A percentile compares a stretch with the other conserved stretches of the same genome.
These are phyloP conservation scores for Plantago major DNA, from an alignment of 257 asterid genomes.

Conservation along the genomic window DNA sequence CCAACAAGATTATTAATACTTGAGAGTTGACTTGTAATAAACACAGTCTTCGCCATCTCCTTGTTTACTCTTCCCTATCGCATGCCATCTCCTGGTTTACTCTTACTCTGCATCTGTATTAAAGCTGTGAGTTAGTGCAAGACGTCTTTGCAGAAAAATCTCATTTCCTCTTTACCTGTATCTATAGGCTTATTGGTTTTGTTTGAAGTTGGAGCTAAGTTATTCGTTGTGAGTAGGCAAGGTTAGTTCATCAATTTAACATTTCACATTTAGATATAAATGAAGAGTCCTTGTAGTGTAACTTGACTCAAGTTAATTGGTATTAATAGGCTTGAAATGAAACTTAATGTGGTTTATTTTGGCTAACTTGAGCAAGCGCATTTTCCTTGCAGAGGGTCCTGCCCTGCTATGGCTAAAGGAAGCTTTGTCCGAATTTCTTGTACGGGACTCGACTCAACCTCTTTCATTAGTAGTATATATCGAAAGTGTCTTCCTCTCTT, in stretches of 20 bases:
- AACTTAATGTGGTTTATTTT: too few relatives aligned
- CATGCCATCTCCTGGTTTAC: too few relatives aligned
- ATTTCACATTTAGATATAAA: neutral
- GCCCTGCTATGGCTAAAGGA: slow-evolving; percentile 18
- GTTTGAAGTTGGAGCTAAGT: neutral
- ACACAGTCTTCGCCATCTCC: too few relatives aligned
- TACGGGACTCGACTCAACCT: slow-evolving; percentile 11
- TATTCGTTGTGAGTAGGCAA: neutral
- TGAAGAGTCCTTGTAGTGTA: neutral
- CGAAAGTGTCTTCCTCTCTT: neutral
- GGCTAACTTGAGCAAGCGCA: too few relatives aligned
- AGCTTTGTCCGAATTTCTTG: slow-evolving; percentile 37
- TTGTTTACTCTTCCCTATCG: too few relatives aligned
- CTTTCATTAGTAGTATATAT: neutral
- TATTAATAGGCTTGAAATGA: neutral
- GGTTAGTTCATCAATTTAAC: neutral
- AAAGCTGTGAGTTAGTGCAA: too few relatives aligned
- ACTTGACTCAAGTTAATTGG: neutral
- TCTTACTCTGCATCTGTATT: too few relatives aligned
- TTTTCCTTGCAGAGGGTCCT: neutral
- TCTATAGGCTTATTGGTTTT: too few relatives aligned
- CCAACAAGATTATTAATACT: too few relatives aligned
- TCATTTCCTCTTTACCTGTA: too few relatives aligned
- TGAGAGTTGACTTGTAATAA: too few relatives aligned
- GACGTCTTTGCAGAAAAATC: too few relatives aligned